Evolutionary conservation across 352 stramenopile species (phyloP), one percentile per base, ranked within the genome.

Genomic region (Phytophthora melonis): DNA sequence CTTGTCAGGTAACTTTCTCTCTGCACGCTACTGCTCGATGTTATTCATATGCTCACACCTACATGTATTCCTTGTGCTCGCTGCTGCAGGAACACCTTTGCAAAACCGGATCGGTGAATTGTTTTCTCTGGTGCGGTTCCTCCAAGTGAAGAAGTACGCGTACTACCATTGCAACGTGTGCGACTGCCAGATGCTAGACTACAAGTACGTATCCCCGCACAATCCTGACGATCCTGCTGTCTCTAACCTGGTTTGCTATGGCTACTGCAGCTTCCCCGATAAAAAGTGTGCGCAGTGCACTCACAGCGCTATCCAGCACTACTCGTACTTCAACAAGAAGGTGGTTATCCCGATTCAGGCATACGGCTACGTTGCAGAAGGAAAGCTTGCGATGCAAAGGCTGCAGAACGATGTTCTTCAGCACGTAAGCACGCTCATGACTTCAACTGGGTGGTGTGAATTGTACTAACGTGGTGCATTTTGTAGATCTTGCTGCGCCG

Each of bases 261-360:
- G 43, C 61, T 45, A 13, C 13, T 59, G 7, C 53, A 93, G 86
- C 50, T 93, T 94, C 30, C 82, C 85, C n/a, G 74, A 89, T 27
- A 88, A 88, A 27, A 96, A 92, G 49, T 99, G 96, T 75, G 83
- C 93, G 36, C 79, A 94, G 25, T 99, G 98, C 75, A 85, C 90
- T 0, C 97, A 99, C 80, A 83, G 87, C 7, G 84, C 95, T 5
- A 98, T 99, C 77, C 87, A 98, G 58, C 98, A 99, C 80, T 99
- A 95, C 74, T 99, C 95, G 10, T 97, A 96, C 74, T 99, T 99
- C 70, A 99, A 99, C 81, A 98, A 98, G 72, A 96, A 98, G 62
- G 93, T 99, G 27, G 85, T 99, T 6, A 99, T 99, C 67, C 98
- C 98, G 7, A 99, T 99, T 63, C 94, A 99, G 72, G 86, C 94